Base-by-base conservation (phyloP, 176 grass and related monocot species). In the Oropetium thomaeum region DNA sequence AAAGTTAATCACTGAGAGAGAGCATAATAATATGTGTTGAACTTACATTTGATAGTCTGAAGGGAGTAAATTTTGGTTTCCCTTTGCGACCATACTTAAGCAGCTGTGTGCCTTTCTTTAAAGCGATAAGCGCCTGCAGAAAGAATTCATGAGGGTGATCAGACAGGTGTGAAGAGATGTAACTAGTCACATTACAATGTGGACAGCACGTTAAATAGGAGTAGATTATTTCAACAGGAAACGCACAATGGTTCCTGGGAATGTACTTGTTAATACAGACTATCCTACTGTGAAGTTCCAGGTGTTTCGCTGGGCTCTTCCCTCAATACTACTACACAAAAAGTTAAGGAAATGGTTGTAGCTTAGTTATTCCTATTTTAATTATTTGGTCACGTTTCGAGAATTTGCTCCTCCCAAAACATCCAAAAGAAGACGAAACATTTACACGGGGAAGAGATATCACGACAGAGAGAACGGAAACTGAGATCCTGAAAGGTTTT, bases 41-140 rank as follows among this genome's bases (percentile, higher is more conserved):
- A 83, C 95, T 97, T 69, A 97, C 95, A 85, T 83, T 88, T 26
- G 95, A 92, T 30, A 97, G 74, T 58, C 95, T 87, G 71, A 97
- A 87, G 20, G 95, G 95, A 72, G 81, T 91, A 75, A 97, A 93
- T 58, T 97, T 97, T 26, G 95, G 95, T 63, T 97, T 97, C 48
- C 88, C 91, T 75, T 97, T 93, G 52, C 95, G 88, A 49, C 91
- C 88, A 64, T 93, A 97, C 86, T 97, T 97, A 71, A 97, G 90
- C 69, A 97, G 83, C 23, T 93, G 86, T 75, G 95, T 67, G 29
- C 95, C 95, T 87, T 97, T 97, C 81, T 93, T 97, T 44, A 97
- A 67, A 89, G 86, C 91, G 87, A 89, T 59, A 73, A 89, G 82
- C 19, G 83, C 90, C 95, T 93, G 73, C 11, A 74, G 41, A 69